These are phyloP conservation scores for Lipomyces anomalus DNA, from an alignment of 805 yeast genomes.

Conservation along the genomic window DNA sequence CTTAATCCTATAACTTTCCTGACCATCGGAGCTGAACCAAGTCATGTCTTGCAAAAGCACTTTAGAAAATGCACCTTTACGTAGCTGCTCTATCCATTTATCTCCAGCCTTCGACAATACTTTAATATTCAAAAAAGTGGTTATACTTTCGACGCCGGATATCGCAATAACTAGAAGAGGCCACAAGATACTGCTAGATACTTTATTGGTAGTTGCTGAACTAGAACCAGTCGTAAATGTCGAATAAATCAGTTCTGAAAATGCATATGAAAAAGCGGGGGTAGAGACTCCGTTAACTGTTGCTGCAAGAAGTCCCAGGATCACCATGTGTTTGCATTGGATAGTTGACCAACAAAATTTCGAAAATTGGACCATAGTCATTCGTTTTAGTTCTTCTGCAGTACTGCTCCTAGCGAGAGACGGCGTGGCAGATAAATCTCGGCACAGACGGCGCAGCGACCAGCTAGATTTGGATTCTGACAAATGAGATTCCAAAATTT, in stretches of 20 bases:
- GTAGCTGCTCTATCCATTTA: constrained; percentile 52
- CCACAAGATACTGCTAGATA: constrained; percentile 51
- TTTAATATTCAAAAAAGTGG: constrained; percentile 47
- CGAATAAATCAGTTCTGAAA: constrained; percentile 62
- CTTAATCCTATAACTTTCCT: too few species aligned
- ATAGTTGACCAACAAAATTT: background rate
- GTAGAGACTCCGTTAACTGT: constrained; percentile 55
- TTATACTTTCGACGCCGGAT: constrained; percentile 57
- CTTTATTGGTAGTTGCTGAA: constrained; percentile 30
- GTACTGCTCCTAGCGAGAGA: background rate
- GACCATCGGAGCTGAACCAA: constrained; percentile 42
- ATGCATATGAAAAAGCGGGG: constrained; percentile 74
- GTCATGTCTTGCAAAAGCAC: constrained; percentile 47
- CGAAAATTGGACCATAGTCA: background rate
- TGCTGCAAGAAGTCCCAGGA: constrained; percentile 50
- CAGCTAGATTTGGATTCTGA: background rate
- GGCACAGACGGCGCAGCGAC: background rate
- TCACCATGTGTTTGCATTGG: constrained; percentile 20
- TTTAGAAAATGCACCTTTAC: constrained; percentile 45
- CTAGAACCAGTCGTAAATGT: constrained; percentile 44
- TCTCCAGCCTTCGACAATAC: constrained; percentile 59
- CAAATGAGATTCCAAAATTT: background rate
- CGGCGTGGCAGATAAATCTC: background rate
- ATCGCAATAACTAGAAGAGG: constrained; percentile 57
- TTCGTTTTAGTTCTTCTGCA: background rate